Evolutionary conservation across 805 yeast species (phyloP), one percentile per base, ranked within the genome.

Genomic region (Wickerhamiella siamensis): DNA sequence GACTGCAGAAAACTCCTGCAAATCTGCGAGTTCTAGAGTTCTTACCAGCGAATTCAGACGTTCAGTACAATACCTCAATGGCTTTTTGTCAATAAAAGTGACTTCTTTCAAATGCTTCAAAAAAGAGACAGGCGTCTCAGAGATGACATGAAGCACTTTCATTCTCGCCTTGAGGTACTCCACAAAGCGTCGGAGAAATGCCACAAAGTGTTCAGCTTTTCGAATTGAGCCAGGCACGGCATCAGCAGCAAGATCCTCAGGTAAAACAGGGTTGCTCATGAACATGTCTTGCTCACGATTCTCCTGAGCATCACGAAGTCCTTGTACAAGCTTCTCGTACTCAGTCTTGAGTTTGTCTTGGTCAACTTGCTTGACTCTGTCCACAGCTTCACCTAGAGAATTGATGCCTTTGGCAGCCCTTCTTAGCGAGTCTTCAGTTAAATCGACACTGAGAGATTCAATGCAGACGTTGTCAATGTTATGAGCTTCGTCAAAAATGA

Each of bases 391-490:
- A n/a, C 77, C 76, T 46, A 91, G 65, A 37, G 81, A 72, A 49
- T 71, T 72, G 0, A 95, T 94, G 49, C 97, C 97, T 49, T 78
- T 71, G 1, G 94, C 71, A 0, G 98, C 98, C 50, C 77, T 69
- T 53, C 86, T 79, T 46, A 91, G 62, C 6, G 84, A 75, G 50
- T 88, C 96, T 51, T 86, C 94, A 0, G 96, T 91, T 48, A 91
- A 64, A 57, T 91, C 97, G 38, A 91, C 70, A 4, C 95, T 83
- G 33, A 91, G 62, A 0, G 97, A 83, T 60, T 91, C 99, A 44
- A 91, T 91, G 65, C 99, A 91, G 43, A 91, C 99, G 67, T 91
- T 91, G 69, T 91, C 98, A 43, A 91, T 91, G 63, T 91, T 91
- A 61, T 91, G 99, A 38, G 98, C 98, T 65, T 91, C 99, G 64